Conservation (phyloP, 2,329 filamentous ascomycete species). For the Aspergillus sp. region DNA sequence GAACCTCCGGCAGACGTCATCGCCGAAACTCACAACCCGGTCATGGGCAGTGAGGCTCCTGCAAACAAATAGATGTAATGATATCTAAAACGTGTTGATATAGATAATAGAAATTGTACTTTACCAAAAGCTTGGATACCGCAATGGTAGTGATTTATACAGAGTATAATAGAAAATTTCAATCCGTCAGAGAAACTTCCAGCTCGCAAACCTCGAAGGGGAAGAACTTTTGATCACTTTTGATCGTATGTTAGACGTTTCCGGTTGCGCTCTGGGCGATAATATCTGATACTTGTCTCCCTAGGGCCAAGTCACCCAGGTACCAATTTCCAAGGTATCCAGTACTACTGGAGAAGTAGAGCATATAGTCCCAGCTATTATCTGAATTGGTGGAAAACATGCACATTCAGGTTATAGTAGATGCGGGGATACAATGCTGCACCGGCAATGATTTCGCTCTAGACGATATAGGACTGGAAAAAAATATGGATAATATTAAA, state of each 20-base stretch:
- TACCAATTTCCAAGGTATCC: background rate
- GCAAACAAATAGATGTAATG: constrained; percentile 53
- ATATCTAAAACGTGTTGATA: constrained; percentile 29
- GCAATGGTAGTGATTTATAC: background rate
- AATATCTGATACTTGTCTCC: background rate
- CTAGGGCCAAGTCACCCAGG: background rate
- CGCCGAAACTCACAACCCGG: constrained; percentile 43
- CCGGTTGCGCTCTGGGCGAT: background rate
- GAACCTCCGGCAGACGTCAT: constrained; percentile 40
- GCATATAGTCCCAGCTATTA: background rate
- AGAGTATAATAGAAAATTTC: too few relatives aligned
- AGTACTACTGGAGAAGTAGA: background rate
- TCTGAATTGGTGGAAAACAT: background rate
- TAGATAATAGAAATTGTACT: constrained; percentile 31
- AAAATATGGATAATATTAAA: background rate
- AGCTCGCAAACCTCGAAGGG: background rate
- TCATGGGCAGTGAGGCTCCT: constrained; percentile 40
- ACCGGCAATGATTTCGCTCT: background rate
- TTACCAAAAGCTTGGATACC: constrained; percentile 4
- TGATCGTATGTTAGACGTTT: background rate
- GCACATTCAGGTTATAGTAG: background rate
- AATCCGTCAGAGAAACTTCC: too few relatives aligned
- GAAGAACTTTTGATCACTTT: background rate
- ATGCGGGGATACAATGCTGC: background rate
- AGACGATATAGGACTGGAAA: background rate